A percentile compares a stretch with the other conserved stretches of the same genome.
phyloP scores from a whole-genome alignment of 345 rosid genomes.

The Crucihimalaya himalaica region DNA sequence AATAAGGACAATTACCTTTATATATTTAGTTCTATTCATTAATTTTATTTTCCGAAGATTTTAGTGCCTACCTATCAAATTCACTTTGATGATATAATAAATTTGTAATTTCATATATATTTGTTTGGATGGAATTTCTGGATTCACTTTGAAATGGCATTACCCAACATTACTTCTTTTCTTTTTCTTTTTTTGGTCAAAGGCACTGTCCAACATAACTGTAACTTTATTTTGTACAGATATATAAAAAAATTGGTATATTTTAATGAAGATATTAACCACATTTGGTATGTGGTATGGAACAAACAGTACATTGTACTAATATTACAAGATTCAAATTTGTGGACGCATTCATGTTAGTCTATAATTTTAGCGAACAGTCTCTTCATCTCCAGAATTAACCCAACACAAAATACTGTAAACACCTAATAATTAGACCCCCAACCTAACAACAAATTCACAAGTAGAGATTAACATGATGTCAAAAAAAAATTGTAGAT shows the following conservation, averaged over 20 bases:
- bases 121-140: not conserved
- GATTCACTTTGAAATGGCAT: not conserved
- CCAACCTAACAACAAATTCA: not conserved
- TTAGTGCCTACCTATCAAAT: not conserved
- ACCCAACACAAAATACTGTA: not conserved
- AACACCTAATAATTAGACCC: not conserved
- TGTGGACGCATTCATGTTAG: not conserved
- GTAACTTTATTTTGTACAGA: not conserved
- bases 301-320: not conserved
- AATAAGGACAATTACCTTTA: not conserved
- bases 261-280: not conserved
- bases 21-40: not conserved
- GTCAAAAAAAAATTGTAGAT: not conserved
- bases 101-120: not conserved
- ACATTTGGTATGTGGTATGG: not conserved
- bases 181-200: not conserved
- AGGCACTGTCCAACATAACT: not conserved
- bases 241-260: not conserved
- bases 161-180: not conserved
- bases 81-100: not conserved
- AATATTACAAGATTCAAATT: not conserved
- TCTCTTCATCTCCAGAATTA: not conserved
- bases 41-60: not conserved
- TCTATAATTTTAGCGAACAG: not conserved
- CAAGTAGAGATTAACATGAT: not conserved